Evolutionary conservation across 1,284 basidiomycete genomes (phyloP).

Genomic region (Ceratobasidium sp.): DNA sequence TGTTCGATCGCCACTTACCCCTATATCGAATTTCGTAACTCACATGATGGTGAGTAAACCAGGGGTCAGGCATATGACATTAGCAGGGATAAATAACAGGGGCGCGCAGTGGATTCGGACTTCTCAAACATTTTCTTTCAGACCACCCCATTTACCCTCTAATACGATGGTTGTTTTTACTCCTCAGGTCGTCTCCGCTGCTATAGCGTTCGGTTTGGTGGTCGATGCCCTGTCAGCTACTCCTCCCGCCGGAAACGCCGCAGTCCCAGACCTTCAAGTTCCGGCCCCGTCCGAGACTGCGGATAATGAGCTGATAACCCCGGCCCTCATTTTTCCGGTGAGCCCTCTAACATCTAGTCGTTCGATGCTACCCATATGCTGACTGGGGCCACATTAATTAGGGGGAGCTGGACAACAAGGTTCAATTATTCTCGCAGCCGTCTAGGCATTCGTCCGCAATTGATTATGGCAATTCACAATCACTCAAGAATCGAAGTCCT

Average conservation of each 20-base stretch:
- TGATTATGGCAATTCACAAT: background rate
- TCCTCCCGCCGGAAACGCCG: background rate
- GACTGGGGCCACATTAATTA: no score
- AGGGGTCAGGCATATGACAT: background rate
- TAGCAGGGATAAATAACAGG: background rate
- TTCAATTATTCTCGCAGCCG: background rate
- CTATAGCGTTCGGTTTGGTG: background rate
- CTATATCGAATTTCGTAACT: no score
- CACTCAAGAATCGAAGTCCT: background rate
- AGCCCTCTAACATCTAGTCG: background rate
- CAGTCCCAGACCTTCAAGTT: no score
- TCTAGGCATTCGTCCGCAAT: background rate
- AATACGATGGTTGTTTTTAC: conserved; percentile 3
- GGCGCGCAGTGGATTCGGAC: background rate
- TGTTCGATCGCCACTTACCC: no score
- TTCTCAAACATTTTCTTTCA: background rate
- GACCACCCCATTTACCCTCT: background rate
- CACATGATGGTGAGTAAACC: background rate
- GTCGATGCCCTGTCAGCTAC: background rate
- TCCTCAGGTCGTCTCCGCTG: background rate
- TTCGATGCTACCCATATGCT: no score
- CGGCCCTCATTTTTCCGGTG: no score
- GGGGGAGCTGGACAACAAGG: background rate
- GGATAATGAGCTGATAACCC: no score
- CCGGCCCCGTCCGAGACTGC: no score